Base-by-base conservation (phyloP, 257 asterid genomes). In the Paraleonurus japonicus region DNA sequence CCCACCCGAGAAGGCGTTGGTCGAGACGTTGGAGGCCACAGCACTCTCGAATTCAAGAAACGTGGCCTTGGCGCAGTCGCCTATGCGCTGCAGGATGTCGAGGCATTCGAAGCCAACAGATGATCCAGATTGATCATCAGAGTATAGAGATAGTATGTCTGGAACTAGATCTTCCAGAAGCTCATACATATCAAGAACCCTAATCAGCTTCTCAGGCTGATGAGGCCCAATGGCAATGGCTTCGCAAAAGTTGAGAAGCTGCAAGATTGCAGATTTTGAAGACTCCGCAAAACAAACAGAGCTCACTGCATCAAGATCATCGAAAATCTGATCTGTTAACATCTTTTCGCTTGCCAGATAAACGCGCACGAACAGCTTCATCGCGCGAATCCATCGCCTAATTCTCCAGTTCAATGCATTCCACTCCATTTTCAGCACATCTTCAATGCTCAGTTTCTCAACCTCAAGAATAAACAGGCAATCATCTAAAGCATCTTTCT, bases 391-490 rank as follows among this genome's bases (percentile, higher is more conserved):
- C 99, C 99, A 94, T 72, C 85, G 81, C 84, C 97, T 77, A 78
- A 91, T 94, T 32, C 88, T 91, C 20, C 92, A 82, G 82, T 94
- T 89, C 70, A 94, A 62, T 0, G 80, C 65, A 27, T 74, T 79
- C 99, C 99, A 94, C 47, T 88, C 98, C 98, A 94, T 85, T 78
- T 78, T 94, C 83, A 91, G 54, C 23, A 89, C 96, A 75, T 94
- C 99, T 63, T 94, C 98, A 0, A 89, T 88, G 85, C 96, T 88
- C 27, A 85, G 71, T 73, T 86, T 91, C 76, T 94, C 98, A 28
- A 88, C 93, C 65, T 88, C 95, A 41, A 94, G 98, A 15, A 84
- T 85, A 73, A 70, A 83, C 35, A 94, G 96, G 67, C 92, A 94
- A 59, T 94, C 96, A 53, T 94, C 98, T 8, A 94, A 77, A 4